Evolutionary conservation across 495 filamentous ascomycete species (phyloP).

Genomic region (Pyrenopolyporus hunteri): DNA sequence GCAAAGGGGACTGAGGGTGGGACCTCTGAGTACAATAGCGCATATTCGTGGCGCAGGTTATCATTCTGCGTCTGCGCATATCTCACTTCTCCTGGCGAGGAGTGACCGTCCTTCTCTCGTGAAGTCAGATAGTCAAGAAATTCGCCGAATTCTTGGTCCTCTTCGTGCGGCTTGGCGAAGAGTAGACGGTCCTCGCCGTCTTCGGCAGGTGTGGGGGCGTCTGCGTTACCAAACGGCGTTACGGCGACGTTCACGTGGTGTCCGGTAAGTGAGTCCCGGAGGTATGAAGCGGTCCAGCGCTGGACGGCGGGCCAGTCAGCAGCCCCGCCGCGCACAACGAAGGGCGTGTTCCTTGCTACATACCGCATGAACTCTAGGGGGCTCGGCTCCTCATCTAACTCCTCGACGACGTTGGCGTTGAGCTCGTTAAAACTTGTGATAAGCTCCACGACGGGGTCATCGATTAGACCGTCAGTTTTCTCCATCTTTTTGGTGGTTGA

Average conservation of each 20-base stretch:
- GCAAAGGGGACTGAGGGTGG: conserved; percentile 67
- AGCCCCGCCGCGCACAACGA: conserved; percentile 66
- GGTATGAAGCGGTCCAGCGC: conserved; percentile 64
- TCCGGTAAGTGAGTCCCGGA: conserved; percentile 58
- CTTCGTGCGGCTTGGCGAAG: conserved; percentile 64
- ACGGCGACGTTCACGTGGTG: conserved; percentile 70
- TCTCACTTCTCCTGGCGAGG: conserved; percentile 45
- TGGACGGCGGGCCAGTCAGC: conserved; percentile 61
- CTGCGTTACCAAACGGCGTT: conserved; percentile 72
- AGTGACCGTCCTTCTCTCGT: conserved; percentile 41
- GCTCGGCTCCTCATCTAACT: conserved; percentile 65
- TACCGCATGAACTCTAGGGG: conserved; percentile 76
- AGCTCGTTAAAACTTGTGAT: conserved; percentile 71
- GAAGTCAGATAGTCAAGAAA: conserved; percentile 55
- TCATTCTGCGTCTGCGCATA: conserved; percentile 75
- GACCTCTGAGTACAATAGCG: conserved; percentile 59
- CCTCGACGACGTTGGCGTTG: conserved; percentile 61
- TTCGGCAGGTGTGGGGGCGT: conserved; percentile 57
- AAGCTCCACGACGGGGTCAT: conserved; percentile 57
- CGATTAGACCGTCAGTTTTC: conserved; percentile 20
- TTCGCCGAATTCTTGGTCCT: conserved; percentile 53
- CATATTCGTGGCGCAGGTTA: conserved; percentile 74
- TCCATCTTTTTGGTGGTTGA: background rate
- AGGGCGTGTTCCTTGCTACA: conserved; percentile 70
- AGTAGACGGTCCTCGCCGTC: conserved; percentile 46